Base-by-base conservation (phyloP, 495 filamentous ascomycete genomes). In the Daldinia concentrica region DNA sequence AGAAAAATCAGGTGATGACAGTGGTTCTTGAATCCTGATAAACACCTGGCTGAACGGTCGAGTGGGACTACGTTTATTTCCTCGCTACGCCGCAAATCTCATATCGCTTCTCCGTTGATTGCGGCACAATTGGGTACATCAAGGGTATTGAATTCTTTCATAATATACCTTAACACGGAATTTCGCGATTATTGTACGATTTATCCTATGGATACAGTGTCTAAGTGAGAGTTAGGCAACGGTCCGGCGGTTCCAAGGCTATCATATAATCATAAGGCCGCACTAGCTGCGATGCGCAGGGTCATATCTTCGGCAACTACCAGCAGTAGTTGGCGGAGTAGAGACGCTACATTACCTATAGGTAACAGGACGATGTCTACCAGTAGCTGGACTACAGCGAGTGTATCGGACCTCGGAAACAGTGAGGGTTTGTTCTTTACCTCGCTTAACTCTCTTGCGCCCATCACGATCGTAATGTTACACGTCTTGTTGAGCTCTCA, bases 401-500 rank as follows among this genome's bases (percentile, higher is more conserved):
- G 58, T 30, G 9, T 43, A 14, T 29, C 56, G 4, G 56, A 68
- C 2, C 19, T 9, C 6, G 34, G 48, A n/a, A 68, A 39, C 11
- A 48, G 4, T 30, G 62, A 73, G 5, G 51, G 58, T 26, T 55
- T 73, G 15, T 69, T 69, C 61, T 73, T 73, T 52, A 55, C 15
- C 37, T 73, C 71, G 11, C 54, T 66, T 15, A 66, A 75, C 14
- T 17, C 69, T 0, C 66, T 76, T 34, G 74, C 76, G 55, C 64
- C 69, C 3, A 32, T 69, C 6, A 77, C 78, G n/a, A 39, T 81
- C 51, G 56, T 82, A 6, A 65, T 82, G 56, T 22, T 82, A 60
- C 80, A 82, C 58, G 67, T 74, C 27, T 57, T 75, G 15, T 52
- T 78, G 71, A 73, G 70, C 43, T 82, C 75, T 27, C 74, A 79